Evolutionary conservation across 2,329 filamentous ascomycete species (phyloP).

Genomic region (Ascochyta koolunga): DNA sequence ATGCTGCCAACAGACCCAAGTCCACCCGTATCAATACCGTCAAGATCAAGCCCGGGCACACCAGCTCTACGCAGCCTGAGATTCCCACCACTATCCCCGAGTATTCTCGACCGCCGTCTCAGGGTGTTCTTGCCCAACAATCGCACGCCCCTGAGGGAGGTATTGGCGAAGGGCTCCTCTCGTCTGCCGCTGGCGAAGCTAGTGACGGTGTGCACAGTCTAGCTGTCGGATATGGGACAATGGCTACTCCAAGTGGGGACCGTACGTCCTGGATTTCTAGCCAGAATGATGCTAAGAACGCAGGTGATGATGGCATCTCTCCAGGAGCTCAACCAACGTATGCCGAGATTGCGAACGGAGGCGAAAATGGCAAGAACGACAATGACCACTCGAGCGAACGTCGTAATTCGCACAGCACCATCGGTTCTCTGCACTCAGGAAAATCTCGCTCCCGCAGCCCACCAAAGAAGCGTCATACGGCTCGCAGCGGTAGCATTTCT

Average conservation of each 20-base stretch:
- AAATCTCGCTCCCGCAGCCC: slow-evolving; percentile 32
- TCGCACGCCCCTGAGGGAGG: slow-evolving; percentile 56
- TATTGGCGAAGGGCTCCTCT: slow-evolving; percentile 60
- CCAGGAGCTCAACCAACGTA: slow-evolving; percentile 21
- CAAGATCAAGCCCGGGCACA: slow-evolving; percentile 67
- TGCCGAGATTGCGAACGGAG: slow-evolving; percentile 15
- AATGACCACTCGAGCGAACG: slow-evolving; percentile 20
- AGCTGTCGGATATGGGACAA: slow-evolving; percentile 53
- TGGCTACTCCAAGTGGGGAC: slow-evolving; percentile 35
- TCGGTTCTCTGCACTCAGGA: slow-evolving; percentile 39
- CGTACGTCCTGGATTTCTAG: slow-evolving; percentile 39
- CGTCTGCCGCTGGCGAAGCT: slow-evolving; percentile 61
- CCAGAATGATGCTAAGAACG: slow-evolving; percentile 19
- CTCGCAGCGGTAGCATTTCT: slow-evolving; percentile 77
- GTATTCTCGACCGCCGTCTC: slow-evolving; percentile 38
- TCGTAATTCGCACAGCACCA: slow-evolving; percentile 39
- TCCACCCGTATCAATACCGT: slow-evolving; percentile 67
- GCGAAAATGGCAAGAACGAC: slow-evolving; percentile 25
- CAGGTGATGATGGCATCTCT: slow-evolving; percentile 29
- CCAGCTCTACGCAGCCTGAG: slow-evolving; percentile 67
- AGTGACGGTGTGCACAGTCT: slow-evolving; percentile 71
- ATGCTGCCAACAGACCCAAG: slow-evolving; percentile 65
- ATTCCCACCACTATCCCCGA: slow-evolving; percentile 53
- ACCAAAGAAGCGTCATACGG: slow-evolving; percentile 54
- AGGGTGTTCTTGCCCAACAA: slow-evolving; percentile 21